Base-by-base conservation (phyloP, 1,284 basidiomycete genomes). In the Sporisorium scitamineum region DNA sequence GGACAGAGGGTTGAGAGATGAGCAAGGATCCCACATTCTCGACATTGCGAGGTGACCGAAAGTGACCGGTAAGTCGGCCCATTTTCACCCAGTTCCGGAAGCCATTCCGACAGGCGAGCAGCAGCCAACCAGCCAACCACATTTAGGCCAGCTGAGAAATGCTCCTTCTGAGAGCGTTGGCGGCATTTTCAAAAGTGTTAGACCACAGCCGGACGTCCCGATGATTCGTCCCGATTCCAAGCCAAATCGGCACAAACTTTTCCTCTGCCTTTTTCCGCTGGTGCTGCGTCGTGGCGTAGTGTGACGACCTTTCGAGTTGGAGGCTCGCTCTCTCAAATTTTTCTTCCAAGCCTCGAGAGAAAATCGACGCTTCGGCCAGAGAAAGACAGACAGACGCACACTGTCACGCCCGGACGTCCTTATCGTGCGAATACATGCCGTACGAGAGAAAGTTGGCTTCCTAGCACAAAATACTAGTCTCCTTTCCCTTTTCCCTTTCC, bases 351-450 rank as follows among this genome's bases (percentile, higher is more conserved):
- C 13, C 24, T 24, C 6, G 27, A 47, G 27, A 47, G 24, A 18
- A 45, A 27, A 47, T 24, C 45, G 45, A 47, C 45, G 45, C 45
- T 47, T 27, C 34, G 14, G 44, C 22, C 24, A 45, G 24, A 47
- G 41, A 42, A 20, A 42, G 2, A 18, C 41, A 20, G 5, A 42
- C 41, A 22, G n/a, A n/a, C 16, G 41, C n/a, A n/a, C n/a, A n/a
- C n/a, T n/a, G n/a, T n/a, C n/a, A n/a, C n/a, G n/a, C n/a, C n/a
- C n/a, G n/a, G n/a, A n/a, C n/a, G n/a, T n/a, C n/a, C n/a, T n/a
- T n/a, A n/a, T n/a, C n/a, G n/a, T n/a, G n/a, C n/a, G n/a, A n/a
- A n/a, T n/a, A n/a, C n/a, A n/a, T n/a, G n/a, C n/a, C n/a, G n/a
- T n/a, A n/a, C n/a, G n/a, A n/a, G n/a, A n/a, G n/a, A n/a, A n/a